Evolutionary conservation across 768 basidiomycete genomes (phyloP).

Genomic region (Leucosporidium scottii): DNA sequence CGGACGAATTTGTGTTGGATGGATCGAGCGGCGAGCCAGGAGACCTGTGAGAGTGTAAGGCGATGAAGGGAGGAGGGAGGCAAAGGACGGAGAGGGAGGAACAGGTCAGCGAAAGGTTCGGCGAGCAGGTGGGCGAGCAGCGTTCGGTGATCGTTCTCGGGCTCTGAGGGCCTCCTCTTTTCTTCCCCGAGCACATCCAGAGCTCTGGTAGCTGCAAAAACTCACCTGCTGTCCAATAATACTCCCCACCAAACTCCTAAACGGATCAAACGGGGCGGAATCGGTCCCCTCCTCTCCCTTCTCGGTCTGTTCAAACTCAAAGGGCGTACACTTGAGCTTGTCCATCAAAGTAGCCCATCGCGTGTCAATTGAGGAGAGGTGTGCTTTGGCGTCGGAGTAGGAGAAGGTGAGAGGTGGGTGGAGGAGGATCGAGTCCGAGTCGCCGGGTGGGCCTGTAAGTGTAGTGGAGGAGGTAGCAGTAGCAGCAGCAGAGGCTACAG

Average conservation of each 20-base stretch:
- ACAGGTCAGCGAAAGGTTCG: constrained; percentile 60
- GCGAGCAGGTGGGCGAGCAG: constrained; percentile 42
- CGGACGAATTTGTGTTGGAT: constrained; percentile 73
- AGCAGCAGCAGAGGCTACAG: not conserved
- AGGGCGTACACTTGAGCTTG: constrained; percentile 65
- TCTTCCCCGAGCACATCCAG: too few relatives aligned
- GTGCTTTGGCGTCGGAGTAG: constrained; percentile 66
- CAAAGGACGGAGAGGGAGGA: constrained; percentile 64
- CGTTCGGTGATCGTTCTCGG: too few relatives aligned
- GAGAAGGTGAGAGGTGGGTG: constrained; percentile 68
- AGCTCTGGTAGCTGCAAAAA: too few relatives aligned
- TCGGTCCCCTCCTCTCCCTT: constrained; percentile 42
- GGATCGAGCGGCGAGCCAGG: constrained; percentile 76
- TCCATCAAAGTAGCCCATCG: constrained; percentile 66
- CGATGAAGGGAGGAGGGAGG: constrained; percentile 58
- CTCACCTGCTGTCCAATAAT: too few relatives aligned
- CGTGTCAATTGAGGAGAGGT: constrained; percentile 59
- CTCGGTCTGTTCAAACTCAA: constrained; percentile 50
- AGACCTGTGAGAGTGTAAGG: constrained; percentile 59
- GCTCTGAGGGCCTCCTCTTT: too few relatives aligned
- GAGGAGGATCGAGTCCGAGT: constrained; percentile 44
- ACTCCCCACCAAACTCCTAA: constrained; percentile 49
- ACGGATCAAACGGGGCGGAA: constrained; percentile 58
- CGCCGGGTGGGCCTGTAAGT: not conserved
- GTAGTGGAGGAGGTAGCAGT: not conserved